Evolutionary conservation across 257 asterid genomes (phyloP), one percentile per base, ranked within the genome.

Genomic region (Catharanthus roseus): DNA sequence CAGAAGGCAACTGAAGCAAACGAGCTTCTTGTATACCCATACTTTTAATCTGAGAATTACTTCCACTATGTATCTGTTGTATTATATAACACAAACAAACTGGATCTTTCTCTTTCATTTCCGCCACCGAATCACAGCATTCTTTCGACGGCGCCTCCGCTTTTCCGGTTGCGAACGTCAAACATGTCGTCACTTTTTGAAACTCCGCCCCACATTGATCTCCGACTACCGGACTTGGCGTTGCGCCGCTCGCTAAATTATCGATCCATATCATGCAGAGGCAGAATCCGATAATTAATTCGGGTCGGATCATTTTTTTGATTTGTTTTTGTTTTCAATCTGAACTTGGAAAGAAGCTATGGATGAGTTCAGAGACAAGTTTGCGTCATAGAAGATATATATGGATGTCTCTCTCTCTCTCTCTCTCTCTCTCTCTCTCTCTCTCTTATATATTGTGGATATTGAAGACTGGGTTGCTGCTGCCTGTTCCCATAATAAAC

Each of bases 1-100:
- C 90, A 23, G 97, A 80, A 19, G 96, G 96, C 9, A 91, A 71
- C 88, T 88, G 96, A 68, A 91, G 95, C 76, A 93, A 60, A 31
- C 89, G 86, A 4, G 87, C 38, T 71, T 91, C 96, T 73, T 89
- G 89, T 23, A 93, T 34, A 0, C 97, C 97, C 95, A 91, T 72
- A 51, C 82, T 81, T 82, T 82, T 93, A 10, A 90, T 67, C 78
- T 85, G 84, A 12, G 88, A 64, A 75, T 74, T 88, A 12, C 84
- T 55, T 0, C 96, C 96, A 67, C 76, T 83, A 38, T 93, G 98
- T 67, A 91, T 78, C 87, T 89, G 96, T 75, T 89, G 87, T 1
- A 93, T 86, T 3, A 93, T 56, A 75, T 49, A 90, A 66, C 98
- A 93, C 3, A 90, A 75, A 69, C 98, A 93, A 6, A 80, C 91